These are phyloP conservation scores for Rutstroemia sp. DNA, from an alignment of 2,329 filamentous ascomycete species.

Conservation along the genomic window DNA sequence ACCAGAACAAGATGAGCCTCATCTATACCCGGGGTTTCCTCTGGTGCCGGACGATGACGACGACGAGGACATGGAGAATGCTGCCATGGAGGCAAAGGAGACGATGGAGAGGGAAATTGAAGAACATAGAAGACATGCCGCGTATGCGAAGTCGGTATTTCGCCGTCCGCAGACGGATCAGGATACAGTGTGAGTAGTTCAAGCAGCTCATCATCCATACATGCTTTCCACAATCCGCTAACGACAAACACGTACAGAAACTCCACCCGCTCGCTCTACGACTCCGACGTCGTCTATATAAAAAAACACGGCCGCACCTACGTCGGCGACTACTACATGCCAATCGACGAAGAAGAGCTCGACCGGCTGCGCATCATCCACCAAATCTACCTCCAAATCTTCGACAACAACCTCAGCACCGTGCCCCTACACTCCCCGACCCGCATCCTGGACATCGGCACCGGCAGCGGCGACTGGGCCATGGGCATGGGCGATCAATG, in stretches of 20 bases:
- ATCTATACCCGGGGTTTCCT: neutral
- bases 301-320: constrained; percentile 44
- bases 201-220: neutral
- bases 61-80: neutral
- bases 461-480: constrained; percentile 56
- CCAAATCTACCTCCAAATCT: constrained; percentile 21
- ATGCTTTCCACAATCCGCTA: neutral
- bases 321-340: constrained; percentile 37
- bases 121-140: neutral
- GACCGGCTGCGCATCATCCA: constrained; percentile 25
- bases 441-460: constrained; percentile 39
- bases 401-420: constrained; percentile 24
- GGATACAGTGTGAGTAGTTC: constrained; percentile 11
- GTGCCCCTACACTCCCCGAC: constrained; percentile 33
- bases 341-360: constrained; percentile 28
- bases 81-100: neutral
- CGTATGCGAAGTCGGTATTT: constrained; percentile 9
- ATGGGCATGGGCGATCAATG: constrained; percentile 50
- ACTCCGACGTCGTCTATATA: constrained; percentile 29
- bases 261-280: constrained; percentile 28
- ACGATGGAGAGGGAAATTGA: neutral
- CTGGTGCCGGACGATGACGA: neutral
- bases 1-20: neutral
- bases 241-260: constrained; percentile 16
- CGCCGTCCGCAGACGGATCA: constrained; percentile 7